phyloP scores from a whole-genome alignment of 495 filamentous ascomycete species.

The Xylaria castorea region DNA sequence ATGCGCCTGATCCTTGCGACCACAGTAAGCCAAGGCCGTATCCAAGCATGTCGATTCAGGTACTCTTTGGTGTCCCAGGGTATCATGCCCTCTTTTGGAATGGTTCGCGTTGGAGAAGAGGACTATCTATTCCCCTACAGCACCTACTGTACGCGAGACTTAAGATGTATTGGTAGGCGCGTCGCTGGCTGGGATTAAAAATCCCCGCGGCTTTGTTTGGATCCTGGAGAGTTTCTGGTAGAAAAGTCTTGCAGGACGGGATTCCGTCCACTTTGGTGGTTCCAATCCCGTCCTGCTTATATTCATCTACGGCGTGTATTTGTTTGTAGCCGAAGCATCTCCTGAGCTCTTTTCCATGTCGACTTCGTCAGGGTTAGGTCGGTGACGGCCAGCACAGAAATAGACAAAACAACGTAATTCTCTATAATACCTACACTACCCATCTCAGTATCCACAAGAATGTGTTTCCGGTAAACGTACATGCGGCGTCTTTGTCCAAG shows the following conservation, averaged over 20 bases:
- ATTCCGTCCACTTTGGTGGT: not conserved
- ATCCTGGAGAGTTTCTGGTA: not conserved
- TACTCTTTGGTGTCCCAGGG: constrained; percentile 18
- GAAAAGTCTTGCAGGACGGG: not conserved
- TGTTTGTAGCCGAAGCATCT: not conserved
- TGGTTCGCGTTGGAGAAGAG: constrained; percentile 1
- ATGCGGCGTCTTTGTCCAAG: not conserved
- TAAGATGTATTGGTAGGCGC: not conserved
- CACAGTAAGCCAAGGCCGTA: constrained; percentile 22
- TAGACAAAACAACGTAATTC: not conserved
- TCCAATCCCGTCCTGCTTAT: not conserved
- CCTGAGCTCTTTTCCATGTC: not conserved
- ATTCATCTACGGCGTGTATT: not conserved
- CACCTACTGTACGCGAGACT: not conserved
- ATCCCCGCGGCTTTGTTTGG: not conserved
- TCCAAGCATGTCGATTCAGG: constrained; percentile 1
- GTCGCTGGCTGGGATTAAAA: not conserved
- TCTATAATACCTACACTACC: not conserved
- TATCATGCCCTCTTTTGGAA: constrained; percentile 12
- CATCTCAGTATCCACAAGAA: not conserved
- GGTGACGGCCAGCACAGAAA: not conserved
- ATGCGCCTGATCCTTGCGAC: constrained; percentile 6
- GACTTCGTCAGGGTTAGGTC: too few relatives aligned
- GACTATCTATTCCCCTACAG: constrained; percentile 4
- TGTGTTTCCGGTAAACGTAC: not conserved